Percentiles rank a stretch among this genome's conserved stretches.
Evolutionary conservation across 805 yeast species (phyloP).

Genomic region (Yarrowia alimentaria): DNA sequence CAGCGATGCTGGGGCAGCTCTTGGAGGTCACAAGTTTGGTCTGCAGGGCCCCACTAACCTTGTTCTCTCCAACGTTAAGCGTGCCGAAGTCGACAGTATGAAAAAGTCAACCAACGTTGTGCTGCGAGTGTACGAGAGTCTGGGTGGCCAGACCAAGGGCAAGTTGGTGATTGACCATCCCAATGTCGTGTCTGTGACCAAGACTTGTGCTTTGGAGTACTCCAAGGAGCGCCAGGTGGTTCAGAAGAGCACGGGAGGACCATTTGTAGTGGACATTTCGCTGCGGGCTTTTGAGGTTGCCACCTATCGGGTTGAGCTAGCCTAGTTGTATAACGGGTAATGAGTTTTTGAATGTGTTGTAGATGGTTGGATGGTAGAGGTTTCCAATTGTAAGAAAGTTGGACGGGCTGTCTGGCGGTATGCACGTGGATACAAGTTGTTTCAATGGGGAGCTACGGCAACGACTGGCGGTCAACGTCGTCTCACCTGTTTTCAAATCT

Average conservation of each 20-base stretch:
- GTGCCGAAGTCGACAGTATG: constrained; percentile 50
- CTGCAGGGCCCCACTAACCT: constrained; percentile 56
- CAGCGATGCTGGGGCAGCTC: too few species aligned
- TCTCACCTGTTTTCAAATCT: too few species aligned
- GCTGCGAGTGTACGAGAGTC: constrained; percentile 76
- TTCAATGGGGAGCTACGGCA: too few species aligned
- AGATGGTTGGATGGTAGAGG: too few species aligned
- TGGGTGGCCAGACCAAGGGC: constrained; percentile 75
- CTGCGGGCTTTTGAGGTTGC: constrained; percentile 29
- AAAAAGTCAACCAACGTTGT: constrained; percentile 52
- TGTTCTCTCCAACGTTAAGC: constrained; percentile 72
- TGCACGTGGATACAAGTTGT: too few species aligned
- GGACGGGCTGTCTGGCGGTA: too few species aligned
- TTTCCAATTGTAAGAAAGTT: too few species aligned
- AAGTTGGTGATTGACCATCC: constrained; percentile 4
- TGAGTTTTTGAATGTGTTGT: too few species aligned
- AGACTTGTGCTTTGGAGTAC: constrained; percentile 18
- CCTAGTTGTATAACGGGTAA: background rate
- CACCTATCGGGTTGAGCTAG: constrained; percentile 11
- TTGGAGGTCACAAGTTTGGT: constrained; percentile 33
- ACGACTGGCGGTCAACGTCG: too few species aligned
- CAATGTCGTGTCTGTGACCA: constrained; percentile 20
- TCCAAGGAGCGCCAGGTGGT: constrained; percentile 30
- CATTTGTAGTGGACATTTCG: background rate
- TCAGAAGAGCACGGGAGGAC: background rate